Conservation (phyloP, 306 rosid species). For the Quercus wislizeni region DNA sequence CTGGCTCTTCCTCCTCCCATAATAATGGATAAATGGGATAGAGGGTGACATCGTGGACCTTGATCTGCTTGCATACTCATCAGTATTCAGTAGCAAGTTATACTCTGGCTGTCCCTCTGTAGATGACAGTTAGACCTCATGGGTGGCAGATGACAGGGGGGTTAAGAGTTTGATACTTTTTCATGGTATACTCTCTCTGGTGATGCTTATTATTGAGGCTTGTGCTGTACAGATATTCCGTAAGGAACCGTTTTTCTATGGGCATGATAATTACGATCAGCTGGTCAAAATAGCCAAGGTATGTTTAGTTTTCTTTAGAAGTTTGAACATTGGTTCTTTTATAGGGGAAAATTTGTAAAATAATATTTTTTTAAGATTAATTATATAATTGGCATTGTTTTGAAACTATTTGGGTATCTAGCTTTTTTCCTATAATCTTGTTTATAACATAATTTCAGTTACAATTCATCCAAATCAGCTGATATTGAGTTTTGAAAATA, state of each 20-base stretch:
- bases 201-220: constrained; percentile 38
- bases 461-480: too few species aligned
- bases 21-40: background rate
- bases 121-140: background rate
- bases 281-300: constrained; percentile 94
- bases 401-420: too few species aligned
- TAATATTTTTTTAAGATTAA: too few species aligned
- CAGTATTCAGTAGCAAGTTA: background rate
- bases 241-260: constrained; percentile 97
- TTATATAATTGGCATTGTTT: too few species aligned
- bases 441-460: too few species aligned
- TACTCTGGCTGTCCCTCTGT: too few species aligned
- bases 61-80: constrained; percentile 30
- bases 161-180: constrained; percentile 18
- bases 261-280: constrained; percentile 90
- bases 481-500: too few species aligned
- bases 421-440: too few species aligned
- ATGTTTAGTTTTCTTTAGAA: constrained; percentile 1
- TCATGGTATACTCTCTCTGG: constrained; percentile 23
- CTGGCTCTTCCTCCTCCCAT: too few species aligned
- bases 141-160: constrained; percentile 28
- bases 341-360: background rate
- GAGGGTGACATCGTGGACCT: background rate
- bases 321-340: background rate
- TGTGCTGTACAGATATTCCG: constrained; percentile 75